These are phyloP conservation scores for Pythium volutum DNA, from an alignment of 352 stramenopile species.

Conservation along the genomic window DNA sequence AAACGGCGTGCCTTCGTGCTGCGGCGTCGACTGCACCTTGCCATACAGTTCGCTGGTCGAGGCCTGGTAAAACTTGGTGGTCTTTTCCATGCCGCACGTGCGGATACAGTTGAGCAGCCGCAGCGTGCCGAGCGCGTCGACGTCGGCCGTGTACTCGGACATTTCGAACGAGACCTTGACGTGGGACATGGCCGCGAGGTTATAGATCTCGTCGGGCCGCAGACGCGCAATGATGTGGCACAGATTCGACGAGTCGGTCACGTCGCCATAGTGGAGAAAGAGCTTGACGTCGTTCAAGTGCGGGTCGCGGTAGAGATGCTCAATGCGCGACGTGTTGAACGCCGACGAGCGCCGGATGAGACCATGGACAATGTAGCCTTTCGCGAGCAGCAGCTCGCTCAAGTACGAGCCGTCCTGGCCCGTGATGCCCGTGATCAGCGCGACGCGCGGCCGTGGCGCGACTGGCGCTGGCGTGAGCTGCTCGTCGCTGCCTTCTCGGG, in stretches of 20 bases:
- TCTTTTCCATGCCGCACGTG: slow-evolving; percentile 80
- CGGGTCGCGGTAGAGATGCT: slow-evolving; percentile 96
- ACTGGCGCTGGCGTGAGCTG: neutral
- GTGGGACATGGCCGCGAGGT: slow-evolving; percentile 98
- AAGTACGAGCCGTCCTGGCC: slow-evolving; percentile 99
- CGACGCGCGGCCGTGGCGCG: slow-evolving; percentile 34
- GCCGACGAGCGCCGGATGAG: slow-evolving; percentile 97
- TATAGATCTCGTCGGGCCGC: slow-evolving; percentile 98
- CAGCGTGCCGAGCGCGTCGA: slow-evolving; percentile 94
- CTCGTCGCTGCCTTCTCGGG: neutral
- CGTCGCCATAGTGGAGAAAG: slow-evolving; percentile 98
- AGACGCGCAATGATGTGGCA: slow-evolving; percentile 95
- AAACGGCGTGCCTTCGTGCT: slow-evolving; percentile 97
- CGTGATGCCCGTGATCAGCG: slow-evolving; percentile 98
- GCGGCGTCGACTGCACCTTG: slow-evolving; percentile 95
- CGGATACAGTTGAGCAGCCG: slow-evolving; percentile 97
- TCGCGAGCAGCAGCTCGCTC: slow-evolving; percentile 95
- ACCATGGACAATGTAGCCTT: slow-evolving; percentile 94
- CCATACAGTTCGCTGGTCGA: slow-evolving; percentile 99
- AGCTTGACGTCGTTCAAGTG: slow-evolving; percentile 93
- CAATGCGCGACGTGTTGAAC: slow-evolving; percentile 98
- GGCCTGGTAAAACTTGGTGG: slow-evolving; percentile 93
- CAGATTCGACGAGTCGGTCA: slow-evolving; percentile 97
- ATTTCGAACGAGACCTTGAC: slow-evolving; percentile 99
- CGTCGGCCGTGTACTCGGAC: slow-evolving; percentile 99